Evolutionary conservation across 352 stramenopile genomes (phyloP).

Genomic region (Globisporangium viniferum): DNA sequence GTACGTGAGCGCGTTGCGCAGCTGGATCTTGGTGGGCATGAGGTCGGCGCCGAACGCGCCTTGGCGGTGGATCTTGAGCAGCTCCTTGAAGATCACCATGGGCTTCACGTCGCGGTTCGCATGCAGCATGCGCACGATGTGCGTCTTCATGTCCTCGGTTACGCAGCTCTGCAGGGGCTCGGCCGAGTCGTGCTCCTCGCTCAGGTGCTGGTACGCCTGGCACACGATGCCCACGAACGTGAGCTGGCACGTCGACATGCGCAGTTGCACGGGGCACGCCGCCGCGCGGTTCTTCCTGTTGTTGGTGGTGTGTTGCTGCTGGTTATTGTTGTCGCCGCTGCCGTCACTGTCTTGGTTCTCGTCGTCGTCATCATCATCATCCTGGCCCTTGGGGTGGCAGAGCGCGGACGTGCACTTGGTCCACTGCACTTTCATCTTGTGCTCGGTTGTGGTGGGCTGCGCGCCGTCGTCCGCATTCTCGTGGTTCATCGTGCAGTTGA

Average conservation of each 20-base stretch:
- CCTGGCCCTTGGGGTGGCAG: conserved; percentile 60
- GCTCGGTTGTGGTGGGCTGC: conserved; percentile 38
- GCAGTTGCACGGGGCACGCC: conserved; percentile 64
- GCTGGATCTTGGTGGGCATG: conserved; percentile 82
- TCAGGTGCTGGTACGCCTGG: conserved; percentile 75
- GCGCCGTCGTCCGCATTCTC: conserved; percentile 48
- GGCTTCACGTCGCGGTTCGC: conserved; percentile 64
- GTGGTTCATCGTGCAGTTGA: conserved; percentile 83
- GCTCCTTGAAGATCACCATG: conserved; percentile 76
- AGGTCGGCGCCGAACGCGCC: conserved; percentile 63
- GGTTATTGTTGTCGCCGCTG: neutral
- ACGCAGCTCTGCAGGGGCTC: conserved; percentile 70
- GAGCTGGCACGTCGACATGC: conserved; percentile 81
- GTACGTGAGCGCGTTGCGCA: conserved; percentile 80
- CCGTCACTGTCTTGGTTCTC: conserved; percentile 7
- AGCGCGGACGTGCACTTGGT: conserved; percentile 78
- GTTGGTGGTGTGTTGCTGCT: conserved; percentile 10
- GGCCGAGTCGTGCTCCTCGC: conserved; percentile 69
- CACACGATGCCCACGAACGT: conserved; percentile 69
- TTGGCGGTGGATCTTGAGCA: conserved; percentile 48
- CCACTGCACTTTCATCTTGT: conserved; percentile 87
- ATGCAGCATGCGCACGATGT: conserved; percentile 68
- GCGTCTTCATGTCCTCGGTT: conserved; percentile 72
- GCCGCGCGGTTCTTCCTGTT: conserved; percentile 23
- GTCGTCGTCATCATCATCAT: conserved; percentile 21